Base-by-base conservation (phyloP, 768 basidiomycete genomes). In the Pulveroboletus sp. region DNA sequence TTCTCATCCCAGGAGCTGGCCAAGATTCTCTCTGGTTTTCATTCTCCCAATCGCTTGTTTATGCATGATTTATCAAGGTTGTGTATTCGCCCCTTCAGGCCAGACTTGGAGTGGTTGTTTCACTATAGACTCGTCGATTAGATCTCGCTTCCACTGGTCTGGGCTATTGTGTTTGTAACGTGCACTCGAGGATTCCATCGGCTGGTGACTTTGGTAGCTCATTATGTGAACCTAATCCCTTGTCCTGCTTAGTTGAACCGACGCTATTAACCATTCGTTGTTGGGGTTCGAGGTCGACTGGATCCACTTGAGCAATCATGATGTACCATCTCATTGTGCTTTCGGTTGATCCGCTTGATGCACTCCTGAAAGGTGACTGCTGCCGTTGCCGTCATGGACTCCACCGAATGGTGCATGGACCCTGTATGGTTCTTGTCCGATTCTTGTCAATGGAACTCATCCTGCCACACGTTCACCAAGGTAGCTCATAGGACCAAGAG, bases 61-160 rank as follows among this genome's bases (percentile, higher is more conserved):
- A 54, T 58, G 21, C 39, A 17, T 56, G 47, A 63, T 48, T 51
- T 52, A 56, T 51, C 27, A 26, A 18, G 48, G 46, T 47, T 33
- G 27, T 43, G 17, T 1, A 37, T 36, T 21, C 21, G 24, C 47
- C 24, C 33, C 49, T 54, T 31, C 51, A 51, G 47, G 37, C 51
- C 10, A 45, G 57, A 40, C 30, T 53, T 53, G 47, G 45, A 59
- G 47, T 32, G 17, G 40, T 35, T 43, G 47, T 45, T 51, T 43
- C 36, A 43, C 27, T 52, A 43, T 1, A 45, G 33, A 21, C 49
- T 49, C 17, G 8, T 24, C 33, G 41, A 30, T 50, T 46, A 30
- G 42, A 39, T 46, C n/a, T 45, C 32, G 41, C 38, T 47, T 57
- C 50, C 58, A 50, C 50, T 49, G 55, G 54, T 37, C 53, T 60